Evolutionary conservation across 1,284 basidiomycete species (phyloP).

Genomic region (Flammula alnicola): DNA sequence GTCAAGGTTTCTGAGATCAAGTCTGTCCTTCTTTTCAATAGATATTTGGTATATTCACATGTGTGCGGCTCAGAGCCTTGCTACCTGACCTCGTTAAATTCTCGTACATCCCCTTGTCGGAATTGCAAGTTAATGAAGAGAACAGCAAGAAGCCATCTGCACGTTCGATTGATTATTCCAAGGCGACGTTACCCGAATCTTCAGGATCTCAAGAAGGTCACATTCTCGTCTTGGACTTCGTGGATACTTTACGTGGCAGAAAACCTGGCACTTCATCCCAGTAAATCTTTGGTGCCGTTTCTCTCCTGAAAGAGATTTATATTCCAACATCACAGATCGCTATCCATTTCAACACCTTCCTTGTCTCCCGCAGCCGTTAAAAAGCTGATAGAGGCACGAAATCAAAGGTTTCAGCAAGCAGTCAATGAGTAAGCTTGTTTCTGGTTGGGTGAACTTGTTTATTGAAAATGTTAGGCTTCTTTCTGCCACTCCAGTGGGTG

Average conservation of each 20-base stretch:
- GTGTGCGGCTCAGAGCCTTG: constrained; percentile 57
- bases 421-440: constrained; percentile 64
- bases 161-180: constrained; percentile 24
- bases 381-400: constrained; percentile 76
- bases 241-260: constrained; percentile 56
- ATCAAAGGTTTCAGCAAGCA: constrained; percentile 68
- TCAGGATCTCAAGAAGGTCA: constrained; percentile 51
- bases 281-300: constrained; percentile 26
- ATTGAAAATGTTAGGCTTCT: too few species aligned
- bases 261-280: constrained; percentile 31
- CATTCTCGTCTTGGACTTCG: constrained; percentile 76
- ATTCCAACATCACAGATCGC: constrained; percentile 35
- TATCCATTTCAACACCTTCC: constrained; percentile 47
- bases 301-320: neutral
- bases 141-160: constrained; percentile 30
- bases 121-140: constrained; percentile 61
- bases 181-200: neutral
- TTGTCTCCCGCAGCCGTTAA: constrained; percentile 64
- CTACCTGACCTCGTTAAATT: constrained; percentile 84
- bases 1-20: constrained; percentile 85
- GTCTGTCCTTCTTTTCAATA: constrained; percentile 44
- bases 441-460: too few species aligned
- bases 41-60: constrained; percentile 9
- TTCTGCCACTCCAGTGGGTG: constrained; percentile 51
- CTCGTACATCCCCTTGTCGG: constrained; percentile 75